Conservation (phyloP, 495 filamentous ascomycete genomes). For the Astrothelium subdiscretum region DNA sequence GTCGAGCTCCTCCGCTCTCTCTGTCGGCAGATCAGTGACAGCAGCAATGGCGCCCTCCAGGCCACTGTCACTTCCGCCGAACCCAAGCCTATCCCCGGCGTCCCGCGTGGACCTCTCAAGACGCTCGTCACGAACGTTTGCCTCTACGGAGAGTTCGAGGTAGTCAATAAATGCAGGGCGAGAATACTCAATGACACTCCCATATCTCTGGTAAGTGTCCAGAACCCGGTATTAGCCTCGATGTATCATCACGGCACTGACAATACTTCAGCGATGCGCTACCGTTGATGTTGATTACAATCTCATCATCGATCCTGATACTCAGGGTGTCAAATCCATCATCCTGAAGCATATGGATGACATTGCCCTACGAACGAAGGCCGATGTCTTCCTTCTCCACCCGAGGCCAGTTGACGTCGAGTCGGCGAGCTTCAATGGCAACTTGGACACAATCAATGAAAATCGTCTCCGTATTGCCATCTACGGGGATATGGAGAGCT, state of each 20-base stretch:
- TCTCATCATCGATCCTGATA: slow-evolving; percentile 60
- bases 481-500: slow-evolving; percentile 88
- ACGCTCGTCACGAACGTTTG: slow-evolving; percentile 82
- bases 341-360: slow-evolving; percentile 78
- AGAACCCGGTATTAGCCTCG: neutral
- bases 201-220: slow-evolving; percentile 62
- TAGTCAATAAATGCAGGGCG: slow-evolving; percentile 73
- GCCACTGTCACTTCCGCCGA: slow-evolving; percentile 72
- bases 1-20: slow-evolving; percentile 62
- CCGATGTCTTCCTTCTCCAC: slow-evolving; percentile 88
- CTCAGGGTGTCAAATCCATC: slow-evolving; percentile 53
- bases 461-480: slow-evolving; percentile 82
- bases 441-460: slow-evolving; percentile 56
- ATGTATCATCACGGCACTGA: slow-evolving; percentile 6
- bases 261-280: slow-evolving; percentile 61
- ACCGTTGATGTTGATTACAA: slow-evolving; percentile 85
- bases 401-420: slow-evolving; percentile 50
- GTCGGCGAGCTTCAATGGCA: slow-evolving; percentile 50
- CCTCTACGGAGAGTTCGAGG: slow-evolving; percentile 70
- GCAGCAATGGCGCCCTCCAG: slow-evolving; percentile 56
- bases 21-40: slow-evolving; percentile 68
- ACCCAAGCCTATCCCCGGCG: slow-evolving; percentile 58
- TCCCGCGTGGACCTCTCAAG: slow-evolving; percentile 52
- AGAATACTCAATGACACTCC: slow-evolving; percentile 78
- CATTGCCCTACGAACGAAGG: slow-evolving; percentile 73